These are phyloP conservation scores for Yamadazyma diospyri DNA, from an alignment of 1,139 yeast species.

Conservation along the genomic window DNA sequence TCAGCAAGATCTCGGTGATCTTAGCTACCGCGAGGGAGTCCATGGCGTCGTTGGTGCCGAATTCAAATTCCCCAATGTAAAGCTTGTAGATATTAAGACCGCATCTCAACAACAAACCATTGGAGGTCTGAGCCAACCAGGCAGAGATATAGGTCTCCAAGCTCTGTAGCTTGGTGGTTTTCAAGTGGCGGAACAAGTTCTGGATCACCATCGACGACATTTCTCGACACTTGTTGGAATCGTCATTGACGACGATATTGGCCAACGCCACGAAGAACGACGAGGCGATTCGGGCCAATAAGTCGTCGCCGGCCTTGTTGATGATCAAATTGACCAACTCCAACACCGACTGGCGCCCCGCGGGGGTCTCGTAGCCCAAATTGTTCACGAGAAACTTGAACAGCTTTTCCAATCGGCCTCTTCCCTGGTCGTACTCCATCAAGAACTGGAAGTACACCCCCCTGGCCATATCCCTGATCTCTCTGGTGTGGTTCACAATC, in stretches of 20 bases:
- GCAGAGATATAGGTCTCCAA: conserved; percentile 59
- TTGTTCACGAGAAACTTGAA: conserved; percentile 81
- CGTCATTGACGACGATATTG: conserved; percentile 75
- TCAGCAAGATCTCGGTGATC: conserved; percentile 35
- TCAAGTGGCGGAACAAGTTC: conserved; percentile 50
- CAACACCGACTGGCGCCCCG: conserved; percentile 89
- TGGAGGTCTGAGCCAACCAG: conserved; percentile 64
- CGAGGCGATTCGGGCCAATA: conserved; percentile 59
- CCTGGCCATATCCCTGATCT: conserved; percentile 83
- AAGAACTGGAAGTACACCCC: conserved; percentile 80
- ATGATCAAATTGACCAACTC: conserved; percentile 75
- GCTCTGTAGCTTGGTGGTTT: conserved; percentile 31
- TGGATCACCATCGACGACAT: conserved; percentile 69
- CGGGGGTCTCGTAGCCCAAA: conserved; percentile 77
- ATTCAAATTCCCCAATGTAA: conserved; percentile 50
- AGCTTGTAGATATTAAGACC: conserved; percentile 74
- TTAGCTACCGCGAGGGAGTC: conserved; percentile 38
- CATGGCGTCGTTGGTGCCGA: conserved; percentile 32
- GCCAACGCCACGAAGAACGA: conserved; percentile 84
- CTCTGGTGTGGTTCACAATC: conserved; percentile 85
- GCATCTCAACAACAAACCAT: conserved; percentile 62
- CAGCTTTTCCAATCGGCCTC: conserved; percentile 79
- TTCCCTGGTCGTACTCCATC: conserved; percentile 94
- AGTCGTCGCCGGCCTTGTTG: conserved; percentile 59
- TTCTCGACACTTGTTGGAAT: conserved; percentile 77